These are phyloP conservation scores for Pseudozyma tsukubaensis DNA, from an alignment of 1,284 basidiomycete genomes.

Conservation along the genomic window DNA sequence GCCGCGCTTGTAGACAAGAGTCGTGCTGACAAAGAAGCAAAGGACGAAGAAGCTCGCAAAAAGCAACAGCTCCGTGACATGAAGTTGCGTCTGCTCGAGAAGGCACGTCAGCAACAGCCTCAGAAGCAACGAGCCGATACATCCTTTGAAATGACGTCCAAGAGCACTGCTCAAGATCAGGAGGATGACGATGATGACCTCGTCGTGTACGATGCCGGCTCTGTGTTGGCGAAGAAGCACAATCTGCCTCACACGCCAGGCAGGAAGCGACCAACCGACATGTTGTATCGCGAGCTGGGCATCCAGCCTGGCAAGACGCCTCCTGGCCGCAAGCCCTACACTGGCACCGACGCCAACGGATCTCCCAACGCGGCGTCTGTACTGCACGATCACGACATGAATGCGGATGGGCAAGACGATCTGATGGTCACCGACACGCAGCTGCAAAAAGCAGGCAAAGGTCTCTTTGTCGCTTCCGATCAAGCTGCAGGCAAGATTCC, in stretches of 20 bases:
- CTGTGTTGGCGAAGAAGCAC: conserved; percentile 37
- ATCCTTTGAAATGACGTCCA: background rate
- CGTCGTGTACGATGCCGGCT: conserved; percentile 24
- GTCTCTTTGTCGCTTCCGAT: conserved; percentile 49
- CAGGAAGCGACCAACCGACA: conserved; percentile 37
- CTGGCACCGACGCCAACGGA: conserved; percentile 27
- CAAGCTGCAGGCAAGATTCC: conserved; percentile 40
- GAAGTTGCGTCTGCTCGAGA: conserved; percentile 37
- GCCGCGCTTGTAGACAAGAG: conserved; percentile 33
- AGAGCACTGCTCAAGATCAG: background rate
- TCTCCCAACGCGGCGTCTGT: conserved; percentile 26
- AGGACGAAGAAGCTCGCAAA: conserved; percentile 15
- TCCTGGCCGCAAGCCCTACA: conserved; percentile 21
- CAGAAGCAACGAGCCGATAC: background rate
- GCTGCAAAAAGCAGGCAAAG: conserved; percentile 40
- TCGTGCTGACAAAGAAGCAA: conserved; percentile 25
- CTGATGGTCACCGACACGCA: conserved; percentile 43
- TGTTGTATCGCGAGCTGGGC: conserved; percentile 39
- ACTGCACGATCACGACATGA: conserved; percentile 6
- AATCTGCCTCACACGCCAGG: conserved; percentile 29
- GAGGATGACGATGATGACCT: conserved; percentile 23
- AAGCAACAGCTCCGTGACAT: conserved; percentile 22
- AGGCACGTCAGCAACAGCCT: conserved; percentile 16
- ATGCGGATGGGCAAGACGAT: conserved; percentile 25
- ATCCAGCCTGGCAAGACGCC: conserved; percentile 26